phyloP scores from a whole-genome alignment of 176 grass and related monocot species.

The Zizania latifolia region DNA sequence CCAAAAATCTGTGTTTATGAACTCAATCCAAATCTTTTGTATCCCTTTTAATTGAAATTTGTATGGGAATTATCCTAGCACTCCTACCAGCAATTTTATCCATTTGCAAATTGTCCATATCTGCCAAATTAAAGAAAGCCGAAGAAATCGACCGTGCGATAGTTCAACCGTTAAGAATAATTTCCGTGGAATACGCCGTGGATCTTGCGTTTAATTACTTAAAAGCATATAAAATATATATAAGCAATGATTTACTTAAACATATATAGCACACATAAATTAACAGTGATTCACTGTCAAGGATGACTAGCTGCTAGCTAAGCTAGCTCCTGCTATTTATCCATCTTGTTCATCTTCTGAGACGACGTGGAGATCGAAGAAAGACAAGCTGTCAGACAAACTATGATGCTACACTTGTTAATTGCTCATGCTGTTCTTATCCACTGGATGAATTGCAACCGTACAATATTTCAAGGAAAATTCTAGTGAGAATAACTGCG shows the following conservation, averaged over 20 bases:
- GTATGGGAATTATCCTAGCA: too few species aligned
- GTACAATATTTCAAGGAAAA: not conserved
- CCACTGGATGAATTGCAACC: not conserved
- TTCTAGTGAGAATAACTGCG: not conserved
- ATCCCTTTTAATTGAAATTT: not conserved
- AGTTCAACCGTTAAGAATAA: not conserved
- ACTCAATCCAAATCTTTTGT: too few species aligned
- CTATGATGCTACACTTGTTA: not conserved
- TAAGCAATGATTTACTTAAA: too few species aligned
- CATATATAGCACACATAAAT: too few species aligned
- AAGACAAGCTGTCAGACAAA: constrained; percentile 11
- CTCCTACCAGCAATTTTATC: not conserved
- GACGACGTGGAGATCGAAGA: not conserved
- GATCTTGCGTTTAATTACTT: too few species aligned
- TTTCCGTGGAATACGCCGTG: not conserved
- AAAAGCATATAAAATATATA: too few species aligned
- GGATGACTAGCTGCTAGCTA: too few species aligned
- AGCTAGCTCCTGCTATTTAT: too few species aligned
- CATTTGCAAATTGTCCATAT: not conserved
- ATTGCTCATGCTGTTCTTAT: constrained; percentile 4
- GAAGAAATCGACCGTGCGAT: not conserved
- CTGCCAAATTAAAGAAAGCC: not conserved
- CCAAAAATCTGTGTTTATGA: too few species aligned
- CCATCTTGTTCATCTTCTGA: too few species aligned
- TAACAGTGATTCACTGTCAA: too few species aligned